phyloP scores from a whole-genome alignment of 495 filamentous ascomycete genomes.

The Geopyxis carbonaria region DNA sequence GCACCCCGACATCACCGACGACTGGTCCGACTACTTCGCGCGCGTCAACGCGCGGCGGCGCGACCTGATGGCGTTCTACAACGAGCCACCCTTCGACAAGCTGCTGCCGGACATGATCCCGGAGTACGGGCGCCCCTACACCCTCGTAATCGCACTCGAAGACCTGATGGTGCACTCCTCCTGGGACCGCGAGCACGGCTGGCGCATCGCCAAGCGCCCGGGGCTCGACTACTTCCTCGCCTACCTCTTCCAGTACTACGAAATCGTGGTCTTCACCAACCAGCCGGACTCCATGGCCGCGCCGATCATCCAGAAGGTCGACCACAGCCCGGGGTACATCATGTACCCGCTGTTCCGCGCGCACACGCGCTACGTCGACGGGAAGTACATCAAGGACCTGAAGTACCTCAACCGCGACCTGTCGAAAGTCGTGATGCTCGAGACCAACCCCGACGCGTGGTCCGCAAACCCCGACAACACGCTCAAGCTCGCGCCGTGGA shows the following conservation, averaged over 20 bases:
- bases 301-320: constrained; percentile 76
- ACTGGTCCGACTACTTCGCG: constrained; percentile 61
- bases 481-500: constrained; percentile 79
- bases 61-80: constrained; percentile 76
- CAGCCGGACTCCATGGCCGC: constrained; percentile 66
- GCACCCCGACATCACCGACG: constrained; percentile 39
- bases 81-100: constrained; percentile 87
- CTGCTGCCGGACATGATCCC: constrained; percentile 79
- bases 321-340: constrained; percentile 79
- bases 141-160: constrained; percentile 78
- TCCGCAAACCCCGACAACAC: constrained; percentile 83
- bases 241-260: constrained; percentile 93
- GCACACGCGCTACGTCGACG: constrained; percentile 84
- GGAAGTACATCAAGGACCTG: constrained; percentile 94
- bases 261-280: constrained; percentile 86
- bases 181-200: constrained; percentile 85
- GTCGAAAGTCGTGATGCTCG: constrained; percentile 82
- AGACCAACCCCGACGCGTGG: constrained; percentile 65
- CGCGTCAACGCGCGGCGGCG: constrained; percentile 55
- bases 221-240: constrained; percentile 93
- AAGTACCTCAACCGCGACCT: constrained; percentile 90
- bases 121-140: constrained; percentile 70
- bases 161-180: constrained; percentile 86
- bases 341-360: constrained; percentile 91
- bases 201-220: constrained; percentile 87